These are phyloP conservation scores for Backusella westeae DNA, from an alignment of 192 early-diverging fungal species.

Conservation along the genomic window DNA sequence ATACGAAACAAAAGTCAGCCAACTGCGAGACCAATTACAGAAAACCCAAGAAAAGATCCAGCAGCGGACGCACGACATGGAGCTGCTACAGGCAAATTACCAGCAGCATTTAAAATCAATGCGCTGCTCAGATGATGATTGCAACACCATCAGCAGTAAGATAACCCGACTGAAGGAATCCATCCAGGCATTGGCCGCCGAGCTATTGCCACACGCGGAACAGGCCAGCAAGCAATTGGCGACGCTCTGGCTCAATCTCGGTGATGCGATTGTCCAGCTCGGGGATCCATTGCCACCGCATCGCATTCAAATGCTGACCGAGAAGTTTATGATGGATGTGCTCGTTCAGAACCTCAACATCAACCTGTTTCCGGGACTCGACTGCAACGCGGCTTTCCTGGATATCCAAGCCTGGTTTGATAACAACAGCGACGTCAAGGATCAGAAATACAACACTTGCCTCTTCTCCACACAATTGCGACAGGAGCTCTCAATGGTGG, in stretches of 20 bases:
- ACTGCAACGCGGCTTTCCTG: constrained; percentile 25
- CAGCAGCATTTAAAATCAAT: constrained; percentile 26
- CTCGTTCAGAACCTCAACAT: constrained; percentile 44
- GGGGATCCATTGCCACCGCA: constrained; percentile 36
- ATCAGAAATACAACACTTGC: background rate
- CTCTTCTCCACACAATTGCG: constrained; percentile 20
- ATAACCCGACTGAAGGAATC: constrained; percentile 34
- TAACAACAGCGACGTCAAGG: constrained; percentile 7
- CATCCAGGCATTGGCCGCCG: constrained; percentile 34
- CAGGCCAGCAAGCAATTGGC: constrained; percentile 21
- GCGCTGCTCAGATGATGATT: constrained; percentile 46
- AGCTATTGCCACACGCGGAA: constrained; percentile 27
- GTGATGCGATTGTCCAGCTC: constrained; percentile 28
- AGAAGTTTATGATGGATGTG: constrained; percentile 54
- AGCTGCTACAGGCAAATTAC: constrained; percentile 18
- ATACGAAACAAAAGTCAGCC: background rate
- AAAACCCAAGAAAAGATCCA: background rate
- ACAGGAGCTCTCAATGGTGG: constrained; percentile 22
- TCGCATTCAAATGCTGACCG: constrained; percentile 45
- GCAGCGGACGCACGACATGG: constrained; percentile 4
- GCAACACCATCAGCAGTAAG: constrained; percentile 36
- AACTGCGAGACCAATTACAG: constrained; percentile 5
- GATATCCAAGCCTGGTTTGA: constrained; percentile 23
- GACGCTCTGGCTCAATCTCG: constrained; percentile 33
- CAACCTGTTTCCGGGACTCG: constrained; percentile 39